These are phyloP conservation scores for Berberis vulgaris DNA, from an alignment of 164 flowering plant genomes.

Conservation along the genomic window DNA sequence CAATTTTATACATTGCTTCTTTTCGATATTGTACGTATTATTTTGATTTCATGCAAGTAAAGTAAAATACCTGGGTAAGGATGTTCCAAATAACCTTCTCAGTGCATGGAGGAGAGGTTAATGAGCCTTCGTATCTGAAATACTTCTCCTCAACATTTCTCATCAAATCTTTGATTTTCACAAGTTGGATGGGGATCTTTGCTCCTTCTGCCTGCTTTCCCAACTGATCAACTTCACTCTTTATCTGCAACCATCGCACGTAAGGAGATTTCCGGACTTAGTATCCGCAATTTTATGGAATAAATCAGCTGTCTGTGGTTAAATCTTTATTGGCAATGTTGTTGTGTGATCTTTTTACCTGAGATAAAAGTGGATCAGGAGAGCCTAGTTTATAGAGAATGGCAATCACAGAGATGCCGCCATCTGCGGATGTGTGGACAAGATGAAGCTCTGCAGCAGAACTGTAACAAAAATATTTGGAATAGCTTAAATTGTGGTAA, in stretches of 20 bases:
- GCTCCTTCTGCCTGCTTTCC: neutral
- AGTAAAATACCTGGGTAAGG: neutral
- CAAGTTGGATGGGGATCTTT: neutral
- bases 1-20: too few relatives aligned
- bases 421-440: constrained; percentile 1
- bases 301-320: neutral
- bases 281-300: too few relatives aligned
- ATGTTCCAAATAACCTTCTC: constrained; percentile 4
- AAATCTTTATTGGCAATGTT: neutral
- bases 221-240: neutral
- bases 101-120: constrained; percentile 6
- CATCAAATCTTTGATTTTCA: neutral
- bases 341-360: neutral
- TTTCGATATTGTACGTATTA: too few relatives aligned
- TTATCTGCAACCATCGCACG: neutral
- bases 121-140: neutral
- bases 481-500: neutral
- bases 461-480: neutral
- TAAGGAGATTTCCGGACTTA: neutral
- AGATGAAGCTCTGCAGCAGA: neutral
- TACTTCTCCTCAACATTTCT: neutral
- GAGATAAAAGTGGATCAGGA: constrained; percentile 1
- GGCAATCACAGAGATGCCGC: neutral
- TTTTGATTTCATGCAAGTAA: neutral
- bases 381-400: neutral